These are phyloP conservation scores for Colletotrichum acutatum DNA, from an alignment of 2,329 filamentous ascomycete species.

Conservation along the genomic window DNA sequence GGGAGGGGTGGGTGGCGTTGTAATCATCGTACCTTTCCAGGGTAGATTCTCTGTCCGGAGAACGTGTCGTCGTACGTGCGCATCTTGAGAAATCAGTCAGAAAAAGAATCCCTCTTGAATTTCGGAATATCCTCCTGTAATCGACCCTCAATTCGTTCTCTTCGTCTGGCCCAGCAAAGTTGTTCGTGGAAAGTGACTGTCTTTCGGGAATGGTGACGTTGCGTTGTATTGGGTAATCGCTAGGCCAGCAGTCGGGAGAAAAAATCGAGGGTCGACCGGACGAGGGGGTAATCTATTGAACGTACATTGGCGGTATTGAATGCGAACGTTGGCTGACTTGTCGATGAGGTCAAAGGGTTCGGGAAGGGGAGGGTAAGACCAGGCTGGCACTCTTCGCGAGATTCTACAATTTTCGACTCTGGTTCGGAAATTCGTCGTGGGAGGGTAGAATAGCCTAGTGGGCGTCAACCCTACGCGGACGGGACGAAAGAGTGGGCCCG, in stretches of 20 bases:
- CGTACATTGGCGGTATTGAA: constrained; percentile 36
- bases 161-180: background rate
- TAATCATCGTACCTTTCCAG: constrained; percentile 69
- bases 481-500: background rate
- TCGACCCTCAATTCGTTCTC: background rate
- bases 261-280: background rate
- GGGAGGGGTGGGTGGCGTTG: background rate
- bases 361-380: constrained; percentile 16
- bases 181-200: background rate
- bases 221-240: background rate
- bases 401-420: constrained; percentile 32
- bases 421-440: background rate
- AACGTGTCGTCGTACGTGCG: constrained; percentile 75
- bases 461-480: background rate
- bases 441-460: background rate
- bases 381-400: constrained; percentile 16
- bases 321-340: constrained; percentile 35
- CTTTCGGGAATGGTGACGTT: background rate
- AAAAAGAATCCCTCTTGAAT: background rate
- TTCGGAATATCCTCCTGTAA: background rate
- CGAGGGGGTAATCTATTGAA: background rate
- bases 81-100: constrained; percentile 58
- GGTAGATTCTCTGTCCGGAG: constrained; percentile 75
- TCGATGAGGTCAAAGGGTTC: constrained; percentile 33
- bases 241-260: background rate